A percentile compares a stretch with the other conserved stretches of the same genome.
Evolutionary conservation across 129 eudicot genomes (phyloP).

Genomic region (Smallanthus sonchifolius): DNA sequence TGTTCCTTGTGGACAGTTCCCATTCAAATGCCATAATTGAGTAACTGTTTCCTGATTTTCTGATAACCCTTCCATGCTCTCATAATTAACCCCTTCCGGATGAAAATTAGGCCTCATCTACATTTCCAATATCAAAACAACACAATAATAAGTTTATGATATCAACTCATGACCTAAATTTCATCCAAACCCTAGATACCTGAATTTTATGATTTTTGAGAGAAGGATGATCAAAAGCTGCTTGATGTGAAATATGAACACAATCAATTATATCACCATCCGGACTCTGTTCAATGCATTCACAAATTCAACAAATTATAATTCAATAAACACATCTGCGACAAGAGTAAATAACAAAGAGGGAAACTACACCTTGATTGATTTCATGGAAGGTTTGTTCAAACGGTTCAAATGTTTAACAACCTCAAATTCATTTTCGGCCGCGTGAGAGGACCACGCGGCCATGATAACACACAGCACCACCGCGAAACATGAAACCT

Average conservation of each 20-base stretch:
- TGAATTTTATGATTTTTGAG: constrained; percentile 69
- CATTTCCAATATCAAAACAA: neutral
- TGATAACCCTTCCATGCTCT: constrained; percentile 32
- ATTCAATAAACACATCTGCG: neutral
- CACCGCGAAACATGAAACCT: neutral
- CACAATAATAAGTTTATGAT: neutral
- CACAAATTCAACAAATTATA: neutral
- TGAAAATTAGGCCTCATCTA: constrained; percentile 77
- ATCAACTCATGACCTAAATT: too few species aligned
- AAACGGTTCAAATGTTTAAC: constrained; percentile 59
- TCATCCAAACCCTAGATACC: constrained; percentile 24
- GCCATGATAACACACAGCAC: constrained; percentile 11
- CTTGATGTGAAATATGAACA: constrained; percentile 62
- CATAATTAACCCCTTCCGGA: constrained; percentile 66
- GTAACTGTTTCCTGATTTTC: constrained; percentile 18
- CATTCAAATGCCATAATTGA: constrained; percentile 73
- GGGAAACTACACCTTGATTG: constrained; percentile 49
- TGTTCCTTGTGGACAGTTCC: constrained; percentile 64
- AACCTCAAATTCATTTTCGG: constrained; percentile 18
- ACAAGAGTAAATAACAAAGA: neutral
- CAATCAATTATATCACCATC: constrained; percentile 88
- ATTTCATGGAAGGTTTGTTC: constrained; percentile 64
- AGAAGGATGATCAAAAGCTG: constrained; percentile 88
- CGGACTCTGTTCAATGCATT: constrained; percentile 40
- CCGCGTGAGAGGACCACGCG: constrained; percentile 20